Conservation (phyloP, 2,329 filamentous ascomycete genomes). For the Simplicillium aogashimaense region DNA sequence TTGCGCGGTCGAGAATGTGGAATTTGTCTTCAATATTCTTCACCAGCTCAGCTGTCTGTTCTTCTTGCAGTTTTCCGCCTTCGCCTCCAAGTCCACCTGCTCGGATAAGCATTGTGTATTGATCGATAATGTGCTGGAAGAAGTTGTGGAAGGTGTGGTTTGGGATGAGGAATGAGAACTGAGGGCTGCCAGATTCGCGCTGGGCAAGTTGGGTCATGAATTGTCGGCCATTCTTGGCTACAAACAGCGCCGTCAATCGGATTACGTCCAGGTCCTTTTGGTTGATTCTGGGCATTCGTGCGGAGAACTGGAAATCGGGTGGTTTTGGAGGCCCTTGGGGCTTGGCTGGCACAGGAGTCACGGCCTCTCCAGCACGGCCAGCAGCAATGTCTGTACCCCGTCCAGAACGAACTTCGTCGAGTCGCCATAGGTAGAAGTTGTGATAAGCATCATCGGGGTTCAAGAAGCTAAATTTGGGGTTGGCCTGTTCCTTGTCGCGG, state of each 20-base stretch:
- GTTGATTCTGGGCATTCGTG: constrained; percentile 94
- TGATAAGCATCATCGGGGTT: constrained; percentile 73
- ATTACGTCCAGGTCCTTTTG: constrained; percentile 77
- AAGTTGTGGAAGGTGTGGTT: constrained; percentile 96
- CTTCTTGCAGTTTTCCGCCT: constrained; percentile 58
- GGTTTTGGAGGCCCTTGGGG: constrained; percentile 78
- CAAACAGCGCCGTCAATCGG: constrained; percentile 76
- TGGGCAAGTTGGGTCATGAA: constrained; percentile 89
- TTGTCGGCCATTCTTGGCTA: constrained; percentile 82
- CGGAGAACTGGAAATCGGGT: constrained; percentile 82
- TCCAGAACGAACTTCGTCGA: constrained; percentile 76
- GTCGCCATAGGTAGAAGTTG: constrained; percentile 82
- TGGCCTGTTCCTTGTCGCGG: constrained; percentile 71
- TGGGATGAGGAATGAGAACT: constrained; percentile 92
- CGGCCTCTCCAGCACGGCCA: constrained; percentile 58
- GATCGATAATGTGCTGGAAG: constrained; percentile 85
- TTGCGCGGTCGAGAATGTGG: constrained; percentile 69
- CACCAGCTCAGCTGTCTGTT: constrained; percentile 63
- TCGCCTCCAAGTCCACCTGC: constrained; percentile 57
- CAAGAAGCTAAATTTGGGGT: constrained; percentile 89
- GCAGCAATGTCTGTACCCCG: constrained; percentile 71
- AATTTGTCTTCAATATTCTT: constrained; percentile 71
- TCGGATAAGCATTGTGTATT: constrained; percentile 74
- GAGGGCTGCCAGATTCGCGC: constrained; percentile 79
- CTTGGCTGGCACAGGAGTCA: constrained; percentile 43